Evolutionary conservation across 345 rosid genomes (phyloP).

Genomic region (Lepidium africanum): DNA sequence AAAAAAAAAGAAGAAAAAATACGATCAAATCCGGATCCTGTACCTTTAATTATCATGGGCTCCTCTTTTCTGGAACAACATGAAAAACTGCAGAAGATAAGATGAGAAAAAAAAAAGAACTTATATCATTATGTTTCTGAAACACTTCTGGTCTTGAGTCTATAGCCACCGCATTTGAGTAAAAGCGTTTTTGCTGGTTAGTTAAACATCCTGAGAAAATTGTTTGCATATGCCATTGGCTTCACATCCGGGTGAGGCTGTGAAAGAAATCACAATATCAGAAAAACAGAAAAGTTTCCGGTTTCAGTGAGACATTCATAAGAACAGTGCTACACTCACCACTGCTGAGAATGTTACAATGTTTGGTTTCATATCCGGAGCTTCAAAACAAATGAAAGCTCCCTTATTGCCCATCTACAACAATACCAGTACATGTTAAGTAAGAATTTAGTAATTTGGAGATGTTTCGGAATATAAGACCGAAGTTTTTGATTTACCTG

Average conservation of each 20-base stretch:
- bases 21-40: constrained; percentile 10
- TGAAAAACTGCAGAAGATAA: constrained; percentile 23
- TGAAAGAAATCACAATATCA: constrained; percentile 10
- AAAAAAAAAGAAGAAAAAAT: constrained; percentile 10
- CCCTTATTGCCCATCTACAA: constrained; percentile 99
- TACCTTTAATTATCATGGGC: constrained; percentile 24
- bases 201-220: constrained; percentile 67
- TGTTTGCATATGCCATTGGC: constrained; percentile 98
- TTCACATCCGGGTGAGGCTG: constrained; percentile 97
- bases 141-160: constrained; percentile 17
- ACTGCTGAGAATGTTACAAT: constrained; percentile 90
- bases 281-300: background rate
- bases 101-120: background rate
- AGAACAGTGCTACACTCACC: constrained; percentile 46
- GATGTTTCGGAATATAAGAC: background rate
- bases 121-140: constrained; percentile 21
- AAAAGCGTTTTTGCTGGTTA: constrained; percentile 24
- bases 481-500: constrained; percentile 48
- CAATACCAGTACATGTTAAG: background rate
- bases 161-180: background rate
- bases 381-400: constrained; percentile 86
- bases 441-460: background rate
- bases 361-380: constrained; percentile 88
- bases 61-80: constrained; percentile 24
- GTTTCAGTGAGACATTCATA: background rate